Conservation (phyloP, 345 rosid species). For the Gossypium herbaceum region DNA sequence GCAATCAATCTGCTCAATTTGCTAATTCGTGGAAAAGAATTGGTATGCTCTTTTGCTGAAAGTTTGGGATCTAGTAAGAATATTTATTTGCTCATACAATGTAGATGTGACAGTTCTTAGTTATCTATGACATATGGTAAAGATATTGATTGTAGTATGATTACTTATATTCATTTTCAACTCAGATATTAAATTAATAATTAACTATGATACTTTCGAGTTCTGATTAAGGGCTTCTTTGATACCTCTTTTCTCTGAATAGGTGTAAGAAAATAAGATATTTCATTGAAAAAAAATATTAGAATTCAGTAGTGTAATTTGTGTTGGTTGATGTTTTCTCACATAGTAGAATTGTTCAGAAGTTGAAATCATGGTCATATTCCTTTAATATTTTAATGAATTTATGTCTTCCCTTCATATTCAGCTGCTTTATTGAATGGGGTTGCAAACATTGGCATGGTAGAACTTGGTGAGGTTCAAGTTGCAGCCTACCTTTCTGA, state of each 20-base stretch:
- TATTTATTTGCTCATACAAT: background rate
- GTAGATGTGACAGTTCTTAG: background rate
- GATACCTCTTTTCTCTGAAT: background rate
- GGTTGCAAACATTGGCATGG: slow-evolving; percentile 66
- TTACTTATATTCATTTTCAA: background rate
- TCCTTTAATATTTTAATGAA: slow-evolving; percentile 4
- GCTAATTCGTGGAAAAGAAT: slow-evolving; percentile 55
- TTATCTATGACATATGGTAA: background rate
- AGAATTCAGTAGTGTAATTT: background rate
- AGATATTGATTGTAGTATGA: background rate
- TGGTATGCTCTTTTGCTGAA: slow-evolving; percentile 34
- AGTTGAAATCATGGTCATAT: slow-evolving; percentile 4
- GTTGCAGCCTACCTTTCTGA: slow-evolving; percentile 76
- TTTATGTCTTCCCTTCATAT: slow-evolving; percentile 11
- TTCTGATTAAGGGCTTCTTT: background rate
- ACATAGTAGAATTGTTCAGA: background rate
- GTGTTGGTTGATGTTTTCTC: background rate
- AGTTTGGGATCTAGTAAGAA: slow-evolving; percentile 2
- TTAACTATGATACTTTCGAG: background rate
- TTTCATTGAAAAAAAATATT: background rate
- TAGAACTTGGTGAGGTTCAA: slow-evolving; percentile 68
- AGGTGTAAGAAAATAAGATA: background rate
- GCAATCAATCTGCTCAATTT: slow-evolving; percentile 57
- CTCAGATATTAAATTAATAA: background rate
- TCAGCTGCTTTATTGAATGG: slow-evolving; percentile 74